Evolutionary conservation across 495 filamentous ascomycete genomes (phyloP).

Genomic region (Neurospora sp.): DNA sequence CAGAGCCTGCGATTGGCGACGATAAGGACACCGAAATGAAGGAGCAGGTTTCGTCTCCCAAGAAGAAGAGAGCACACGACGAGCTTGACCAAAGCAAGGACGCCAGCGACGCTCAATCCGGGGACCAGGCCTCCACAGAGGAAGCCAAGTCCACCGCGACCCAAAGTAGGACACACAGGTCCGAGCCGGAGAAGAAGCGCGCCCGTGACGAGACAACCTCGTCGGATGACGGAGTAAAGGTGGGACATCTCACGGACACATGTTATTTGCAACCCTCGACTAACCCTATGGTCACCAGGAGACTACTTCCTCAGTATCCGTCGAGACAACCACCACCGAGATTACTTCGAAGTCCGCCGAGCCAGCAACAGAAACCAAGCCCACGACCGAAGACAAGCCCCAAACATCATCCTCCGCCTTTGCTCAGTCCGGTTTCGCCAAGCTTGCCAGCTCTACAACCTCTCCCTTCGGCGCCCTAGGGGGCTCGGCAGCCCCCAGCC

Average conservation of each 20-base stretch:
- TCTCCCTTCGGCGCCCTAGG: conserved; percentile 32
- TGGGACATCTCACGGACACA: neutral
- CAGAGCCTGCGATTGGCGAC: conserved; percentile 19
- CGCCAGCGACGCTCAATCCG: conserved; percentile 12
- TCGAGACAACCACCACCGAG: conserved; percentile 15
- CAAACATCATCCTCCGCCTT: conserved; percentile 36
- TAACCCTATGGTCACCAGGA: conserved; percentile 5
- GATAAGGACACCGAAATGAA: conserved; percentile 26
- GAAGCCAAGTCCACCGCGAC: conserved; percentile 13
- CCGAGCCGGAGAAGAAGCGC: conserved; percentile 49
- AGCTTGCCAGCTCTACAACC: conserved; percentile 36
- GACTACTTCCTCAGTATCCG: conserved; percentile 6
- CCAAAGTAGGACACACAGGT: conserved; percentile 30
- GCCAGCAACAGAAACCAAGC: neutral
- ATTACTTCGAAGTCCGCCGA: neutral
- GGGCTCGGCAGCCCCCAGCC: conserved; percentile 25
- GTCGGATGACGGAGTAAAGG: conserved; percentile 1
- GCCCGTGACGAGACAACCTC: conserved; percentile 24
- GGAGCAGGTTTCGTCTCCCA: conserved; percentile 41
- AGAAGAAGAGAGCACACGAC: conserved; percentile 47
- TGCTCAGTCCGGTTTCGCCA: conserved; percentile 40
- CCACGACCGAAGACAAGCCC: conserved; percentile 4
- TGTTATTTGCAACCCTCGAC: neutral
- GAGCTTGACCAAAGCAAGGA: conserved; percentile 36
- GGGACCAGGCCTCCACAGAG: conserved; percentile 28